A percentile compares a stretch with the other conserved stretches of the same genome.
phyloP scores from a whole-genome alignment of 2,329 filamentous ascomycete species.

The Periconia sp. region DNA sequence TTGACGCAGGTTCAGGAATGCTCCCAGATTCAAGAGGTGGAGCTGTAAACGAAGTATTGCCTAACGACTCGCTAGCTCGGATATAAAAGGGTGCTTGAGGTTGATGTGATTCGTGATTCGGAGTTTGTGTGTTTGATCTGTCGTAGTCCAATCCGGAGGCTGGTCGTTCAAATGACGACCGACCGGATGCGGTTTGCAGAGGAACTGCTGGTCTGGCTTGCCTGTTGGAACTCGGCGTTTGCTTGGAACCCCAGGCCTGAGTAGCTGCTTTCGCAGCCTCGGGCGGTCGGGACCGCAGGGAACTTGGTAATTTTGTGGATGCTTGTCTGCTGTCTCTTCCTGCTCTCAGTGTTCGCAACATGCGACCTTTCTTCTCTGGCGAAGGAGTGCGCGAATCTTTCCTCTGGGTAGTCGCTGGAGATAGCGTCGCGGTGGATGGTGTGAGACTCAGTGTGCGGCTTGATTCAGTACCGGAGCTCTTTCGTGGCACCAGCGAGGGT shows the following conservation, averaged over 20 bases:
- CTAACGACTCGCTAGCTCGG: slow-evolving; percentile 24
- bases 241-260: slow-evolving; percentile 61
- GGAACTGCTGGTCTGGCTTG: slow-evolving; percentile 14
- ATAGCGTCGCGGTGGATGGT: slow-evolving; percentile 32
- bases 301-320: slow-evolving; percentile 54
- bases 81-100: slow-evolving; percentile 30
- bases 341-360: slow-evolving; percentile 62
- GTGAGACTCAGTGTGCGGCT: slow-evolving; percentile 28
- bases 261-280: slow-evolving; percentile 68
- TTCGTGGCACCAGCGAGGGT: slow-evolving; percentile 54
- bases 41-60: slow-evolving; percentile 20
- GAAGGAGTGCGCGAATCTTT: slow-evolving; percentile 64
- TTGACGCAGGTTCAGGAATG: slow-evolving; percentile 18
- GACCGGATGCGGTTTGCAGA: slow-evolving; percentile 25
- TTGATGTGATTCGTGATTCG: slow-evolving; percentile 13
- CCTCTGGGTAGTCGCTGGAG: slow-evolving; percentile 44
- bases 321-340: slow-evolving; percentile 52
- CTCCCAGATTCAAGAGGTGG: slow-evolving; percentile 17
- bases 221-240: slow-evolving; percentile 21
- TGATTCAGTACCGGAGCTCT: slow-evolving; percentile 50
- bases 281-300: slow-evolving; percentile 54
- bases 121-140: slow-evolving; percentile 13
- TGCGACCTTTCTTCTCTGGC: slow-evolving; percentile 65
- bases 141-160: slow-evolving; percentile 12
- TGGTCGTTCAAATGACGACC: slow-evolving; percentile 37